Evolutionary conservation across 1,139 yeast genomes (phyloP), one percentile per base, ranked within the genome.

Genomic region (Hyphopichia buzzinii): DNA sequence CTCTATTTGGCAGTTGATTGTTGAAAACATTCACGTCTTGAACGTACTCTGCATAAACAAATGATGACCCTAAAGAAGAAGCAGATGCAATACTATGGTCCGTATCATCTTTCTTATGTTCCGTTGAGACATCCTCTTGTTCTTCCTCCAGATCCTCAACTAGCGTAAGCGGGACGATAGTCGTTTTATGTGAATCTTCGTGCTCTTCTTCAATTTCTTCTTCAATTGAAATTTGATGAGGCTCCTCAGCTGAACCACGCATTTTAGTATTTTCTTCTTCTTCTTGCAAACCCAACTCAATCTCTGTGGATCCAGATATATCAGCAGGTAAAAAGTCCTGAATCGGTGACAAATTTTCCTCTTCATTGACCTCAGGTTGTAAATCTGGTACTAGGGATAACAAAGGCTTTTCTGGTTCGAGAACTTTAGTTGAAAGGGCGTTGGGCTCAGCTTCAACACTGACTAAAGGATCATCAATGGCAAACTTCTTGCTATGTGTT

Each of bases 251-350:
- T 19, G 6, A 6, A 7, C 23, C 23, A n/a, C n/a, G n/a, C n/a
- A n/a, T n/a, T 19, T 19, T 6, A 4, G 12, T 11, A 5, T 10
- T 17, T 14, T 28, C 23, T n/a, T 8, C 12, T 31, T 4, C 31
- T 4, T 7, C 21, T 17, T 19, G 14, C 3, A 24, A 7, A 22
- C 21, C 34, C 30, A 23, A 41, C 23, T 43, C 47, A 6, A 48
- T 31, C 26, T 49, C 54, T 1, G 59, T 52, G 1, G 57, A 51
- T 1, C 43, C 54, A 10, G 59, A 55, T 8, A 53, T 40, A 37
- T 52, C 52, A 2, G 54, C 46, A 5, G 56, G 56, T 17, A 53
- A 38, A 7, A 34, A 34, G 16, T 40, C 42, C 17, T 43, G 47
- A 11, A 50, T 42, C 1, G 54, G 55, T 22, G 48, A 44, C 22